Conservation (phyloP, 2,329 filamentous ascomycete genomes). For the Seiridium cupressi region DNA sequence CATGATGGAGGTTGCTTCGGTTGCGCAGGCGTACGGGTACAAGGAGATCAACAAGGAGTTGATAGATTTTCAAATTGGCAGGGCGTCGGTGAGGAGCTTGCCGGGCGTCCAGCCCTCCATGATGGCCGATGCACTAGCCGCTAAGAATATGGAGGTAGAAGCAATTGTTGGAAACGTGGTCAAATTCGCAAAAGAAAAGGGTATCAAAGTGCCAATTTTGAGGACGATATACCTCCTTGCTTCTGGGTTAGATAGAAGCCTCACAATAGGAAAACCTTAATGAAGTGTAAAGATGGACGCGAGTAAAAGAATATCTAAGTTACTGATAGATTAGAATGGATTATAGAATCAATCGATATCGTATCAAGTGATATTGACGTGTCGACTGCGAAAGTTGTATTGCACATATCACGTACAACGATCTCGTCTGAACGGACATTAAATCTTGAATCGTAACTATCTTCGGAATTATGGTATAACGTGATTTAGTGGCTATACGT, state of each 20-base stretch:
- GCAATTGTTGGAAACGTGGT: conserved; percentile 32
- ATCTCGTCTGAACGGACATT: too few species aligned
- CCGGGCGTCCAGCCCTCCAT: conserved; percentile 29
- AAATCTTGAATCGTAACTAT: too few species aligned
- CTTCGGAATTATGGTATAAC: too few species aligned
- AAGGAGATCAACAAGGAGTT: conserved; percentile 21
- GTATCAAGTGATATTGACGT: too few species aligned
- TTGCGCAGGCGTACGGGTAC: conserved; percentile 32
- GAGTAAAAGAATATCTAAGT: not conserved
- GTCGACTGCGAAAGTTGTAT: too few species aligned
- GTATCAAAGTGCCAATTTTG: conserved; percentile 25
- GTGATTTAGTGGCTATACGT: too few species aligned
- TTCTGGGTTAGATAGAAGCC: conserved; percentile 29
- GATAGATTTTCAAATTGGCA: conserved; percentile 26
- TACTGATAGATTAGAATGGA: not conserved
- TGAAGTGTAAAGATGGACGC: not conserved
- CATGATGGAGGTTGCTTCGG: conserved; percentile 30
- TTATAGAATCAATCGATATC: too few species aligned
- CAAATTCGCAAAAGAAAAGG: conserved; percentile 23
- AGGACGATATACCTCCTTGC: conserved; percentile 38
- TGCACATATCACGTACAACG: too few species aligned
- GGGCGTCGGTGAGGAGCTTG: conserved; percentile 14
- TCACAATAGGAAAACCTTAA: conserved; percentile 9
- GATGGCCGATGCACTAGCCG: conserved; percentile 27
- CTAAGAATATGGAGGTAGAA: conserved; percentile 27